Evolutionary conservation across 805 yeast genomes (phyloP).

Genomic region (Starmerella gropengiesseri): DNA sequence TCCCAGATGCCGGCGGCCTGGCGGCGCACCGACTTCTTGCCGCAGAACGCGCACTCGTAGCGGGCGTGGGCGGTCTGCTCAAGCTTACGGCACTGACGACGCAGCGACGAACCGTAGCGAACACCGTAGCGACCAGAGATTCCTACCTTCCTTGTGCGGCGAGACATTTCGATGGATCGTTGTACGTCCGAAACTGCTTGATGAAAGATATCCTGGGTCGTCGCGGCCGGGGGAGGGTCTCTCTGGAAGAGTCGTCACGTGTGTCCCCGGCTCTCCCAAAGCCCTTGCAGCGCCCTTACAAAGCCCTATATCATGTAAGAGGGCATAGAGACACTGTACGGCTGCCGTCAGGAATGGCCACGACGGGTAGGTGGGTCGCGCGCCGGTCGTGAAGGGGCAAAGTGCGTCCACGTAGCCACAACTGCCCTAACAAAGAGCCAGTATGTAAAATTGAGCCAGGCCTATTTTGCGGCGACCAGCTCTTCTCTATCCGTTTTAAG

Average conservation of each 20-base stretch:
- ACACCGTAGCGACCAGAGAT: constrained; percentile 99
- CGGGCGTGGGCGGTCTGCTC: constrained; percentile 98
- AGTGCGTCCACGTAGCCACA: too few relatives aligned
- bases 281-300: background rate
- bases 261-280: background rate
- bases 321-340: too few relatives aligned
- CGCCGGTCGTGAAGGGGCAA: too few relatives aligned
- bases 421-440: too few relatives aligned
- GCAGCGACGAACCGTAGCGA: constrained; percentile 98
- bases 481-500: too few relatives aligned
- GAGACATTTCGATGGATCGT: constrained; percentile 45
- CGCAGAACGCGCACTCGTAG: constrained; percentile 99
- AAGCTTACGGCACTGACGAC: constrained; percentile 99
- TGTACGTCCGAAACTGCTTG: constrained; percentile 6
- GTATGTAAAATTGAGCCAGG: too few relatives aligned
- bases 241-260: background rate
- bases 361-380: too few relatives aligned
- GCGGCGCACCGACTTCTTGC: constrained; percentile 97
- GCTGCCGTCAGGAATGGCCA: too few relatives aligned
- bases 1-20: constrained; percentile 98
- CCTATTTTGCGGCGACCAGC: too few relatives aligned
- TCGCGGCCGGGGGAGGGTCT: background rate
- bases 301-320: too few relatives aligned
- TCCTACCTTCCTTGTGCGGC: constrained; percentile 99
- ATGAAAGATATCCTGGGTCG: constrained; percentile 3